Conservation (phyloP, 2,329 filamentous ascomycete genomes). For the Pseudogymnoascus sp. region DNA sequence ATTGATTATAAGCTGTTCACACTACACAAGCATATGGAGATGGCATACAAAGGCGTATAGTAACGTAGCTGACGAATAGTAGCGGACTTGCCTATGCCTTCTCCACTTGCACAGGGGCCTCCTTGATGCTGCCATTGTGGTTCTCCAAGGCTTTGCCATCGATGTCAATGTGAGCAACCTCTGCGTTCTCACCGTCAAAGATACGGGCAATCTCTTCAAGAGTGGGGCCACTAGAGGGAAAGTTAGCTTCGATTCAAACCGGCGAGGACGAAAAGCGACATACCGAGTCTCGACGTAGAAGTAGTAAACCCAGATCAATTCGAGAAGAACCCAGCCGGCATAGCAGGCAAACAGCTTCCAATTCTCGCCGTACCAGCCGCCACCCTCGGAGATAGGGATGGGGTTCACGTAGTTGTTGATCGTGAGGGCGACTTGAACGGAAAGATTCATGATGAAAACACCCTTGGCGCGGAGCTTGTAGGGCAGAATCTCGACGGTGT, state of each 20-base stretch:
- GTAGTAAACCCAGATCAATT: conserved; percentile 56
- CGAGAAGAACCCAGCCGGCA: conserved; percentile 45
- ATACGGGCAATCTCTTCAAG: conserved; percentile 11
- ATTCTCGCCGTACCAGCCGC: background rate
- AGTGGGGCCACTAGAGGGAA: conserved; percentile 4
- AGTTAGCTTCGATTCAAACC: background rate
- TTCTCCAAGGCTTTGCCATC: background rate
- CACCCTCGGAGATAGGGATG: conserved; percentile 21
- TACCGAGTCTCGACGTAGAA: conserved; percentile 59
- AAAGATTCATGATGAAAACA: conserved; percentile 13
- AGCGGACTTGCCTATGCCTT: background rate
- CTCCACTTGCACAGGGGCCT: background rate
- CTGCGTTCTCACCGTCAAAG: conserved; percentile 8
- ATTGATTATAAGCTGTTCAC: background rate
- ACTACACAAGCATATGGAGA: background rate
- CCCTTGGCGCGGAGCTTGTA: conserved; percentile 10
- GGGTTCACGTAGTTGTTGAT: conserved; percentile 30
- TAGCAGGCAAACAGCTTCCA: background rate
- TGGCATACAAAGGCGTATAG: background rate
- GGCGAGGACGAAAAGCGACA: background rate
- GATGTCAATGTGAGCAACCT: background rate
- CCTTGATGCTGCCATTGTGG: background rate
- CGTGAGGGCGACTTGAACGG: conserved; percentile 12
- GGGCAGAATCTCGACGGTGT: conserved; percentile 12
- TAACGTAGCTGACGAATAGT: background rate